Conservation (phyloP, 768 basidiomycete species). For the Macrolepiota albuminosa region DNA sequence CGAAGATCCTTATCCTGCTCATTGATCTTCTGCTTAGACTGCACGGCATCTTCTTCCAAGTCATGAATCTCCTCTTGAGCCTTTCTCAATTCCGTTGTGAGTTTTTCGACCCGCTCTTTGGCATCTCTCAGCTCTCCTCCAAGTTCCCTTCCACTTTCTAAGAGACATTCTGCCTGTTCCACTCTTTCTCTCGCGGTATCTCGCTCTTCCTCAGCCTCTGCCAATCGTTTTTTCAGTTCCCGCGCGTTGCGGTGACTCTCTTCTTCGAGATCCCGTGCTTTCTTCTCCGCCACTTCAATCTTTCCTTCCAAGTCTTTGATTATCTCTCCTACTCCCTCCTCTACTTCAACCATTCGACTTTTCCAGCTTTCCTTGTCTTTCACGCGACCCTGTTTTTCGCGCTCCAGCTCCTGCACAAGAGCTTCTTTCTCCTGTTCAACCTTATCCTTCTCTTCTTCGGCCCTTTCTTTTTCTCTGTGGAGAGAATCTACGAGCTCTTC, state of each 20-base stretch:
- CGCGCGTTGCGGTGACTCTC: slow-evolving; percentile 30
- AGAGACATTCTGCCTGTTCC: slow-evolving; percentile 56
- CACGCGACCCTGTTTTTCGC: slow-evolving; percentile 53
- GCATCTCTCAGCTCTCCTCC: slow-evolving; percentile 65
- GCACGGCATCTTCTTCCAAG: slow-evolving; percentile 56
- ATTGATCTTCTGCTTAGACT: slow-evolving; percentile 46
- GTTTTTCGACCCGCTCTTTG: slow-evolving; percentile 51
- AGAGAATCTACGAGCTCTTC: slow-evolving; percentile 48
- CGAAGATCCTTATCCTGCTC: slow-evolving; percentile 54
- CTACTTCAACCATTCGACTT: slow-evolving; percentile 66
- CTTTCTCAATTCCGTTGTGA: slow-evolving; percentile 55
- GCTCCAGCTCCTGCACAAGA: slow-evolving; percentile 41
- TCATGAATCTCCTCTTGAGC: slow-evolving; percentile 56
- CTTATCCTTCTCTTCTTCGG: slow-evolving; percentile 39
- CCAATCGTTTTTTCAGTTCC: slow-evolving; percentile 43
- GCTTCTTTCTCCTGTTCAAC: slow-evolving; percentile 41
- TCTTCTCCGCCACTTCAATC: slow-evolving; percentile 46
- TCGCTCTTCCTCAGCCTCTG: slow-evolving; percentile 44
- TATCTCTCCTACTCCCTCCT: slow-evolving; percentile 63
- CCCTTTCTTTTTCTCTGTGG: slow-evolving; percentile 44
- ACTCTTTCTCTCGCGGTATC: slow-evolving; percentile 56
- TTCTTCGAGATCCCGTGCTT: slow-evolving; percentile 35
- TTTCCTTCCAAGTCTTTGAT: slow-evolving; percentile 61
- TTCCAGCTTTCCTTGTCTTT: slow-evolving; percentile 69
- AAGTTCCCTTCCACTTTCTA: slow-evolving; percentile 63